Base-by-base conservation (phyloP, 2,329 filamentous ascomycete species). In the Westerdykella sp. region DNA sequence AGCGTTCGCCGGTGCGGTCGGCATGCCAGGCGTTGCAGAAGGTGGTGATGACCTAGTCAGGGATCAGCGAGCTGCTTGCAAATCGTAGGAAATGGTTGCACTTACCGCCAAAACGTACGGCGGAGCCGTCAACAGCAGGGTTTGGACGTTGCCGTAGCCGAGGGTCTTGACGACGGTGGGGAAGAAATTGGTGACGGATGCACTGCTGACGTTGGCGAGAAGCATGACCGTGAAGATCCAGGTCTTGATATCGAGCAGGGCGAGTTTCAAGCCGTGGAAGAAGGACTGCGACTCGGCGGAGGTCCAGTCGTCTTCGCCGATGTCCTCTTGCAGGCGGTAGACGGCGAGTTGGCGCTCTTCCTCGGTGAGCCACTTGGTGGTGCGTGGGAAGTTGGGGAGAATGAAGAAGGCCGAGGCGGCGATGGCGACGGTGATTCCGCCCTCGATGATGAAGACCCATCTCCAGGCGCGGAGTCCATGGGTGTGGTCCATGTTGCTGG, bases 371-470 rank as follows among this genome's bases (percentile, higher is more conserved):
- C 67, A 69, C 12, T 45, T 45, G 3, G 56, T 71, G 44, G 56
- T 73, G 22, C 74, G 71, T 1, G 84, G 84, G 49, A 85, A 84
- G 57, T 87, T 79, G 0, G 83, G 83, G 12, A 88, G 69, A 23
- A 86, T 65, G 52, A 78, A 80, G 57, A 74, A 75, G 1, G 80
- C 73, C 1, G 61, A 53, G 5, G 79, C 59, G 12, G 83, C 82
- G 22, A 87, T 71, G 5, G 68, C 69, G 18, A 87, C 68, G 1
- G 83, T 87, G 45, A 83, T 73, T 13, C 73, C 70, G 18, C 84
- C 84, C 61, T 87, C 83, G 32, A 87, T 80, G 42, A 87, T 80
- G 66, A 85, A 85, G 0, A 85, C 68, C 77, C 77, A 83, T 11
- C 80, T 71, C 83, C 76, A 87, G 4, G 80, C 80, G 2, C 71